Percentiles rank a stretch among this genome's conserved stretches.
phyloP scores from a whole-genome alignment of 1,284 basidiomycete species.

The Ceratobasidium sp. region DNA sequence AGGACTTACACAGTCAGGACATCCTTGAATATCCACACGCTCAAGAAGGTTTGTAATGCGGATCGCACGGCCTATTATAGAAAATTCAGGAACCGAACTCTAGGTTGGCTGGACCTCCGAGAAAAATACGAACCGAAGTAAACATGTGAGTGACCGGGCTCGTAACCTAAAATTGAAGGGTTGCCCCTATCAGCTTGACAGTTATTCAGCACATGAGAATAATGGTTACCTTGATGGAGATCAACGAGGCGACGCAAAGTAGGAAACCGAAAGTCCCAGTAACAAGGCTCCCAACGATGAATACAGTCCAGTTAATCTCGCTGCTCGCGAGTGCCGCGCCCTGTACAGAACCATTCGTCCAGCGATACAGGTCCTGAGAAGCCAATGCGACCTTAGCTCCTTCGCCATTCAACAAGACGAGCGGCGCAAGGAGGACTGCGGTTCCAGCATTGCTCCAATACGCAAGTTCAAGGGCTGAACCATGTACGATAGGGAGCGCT shows the following conservation, averaged over 20 bases:
- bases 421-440: constrained; percentile 68
- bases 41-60: constrained; percentile 44
- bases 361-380: constrained; percentile 42
- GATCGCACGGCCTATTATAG: constrained; percentile 39
- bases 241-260: constrained; percentile 65
- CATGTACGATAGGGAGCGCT: constrained; percentile 71
- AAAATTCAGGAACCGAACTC: neutral
- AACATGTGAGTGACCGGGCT: constrained; percentile 47
- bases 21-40: constrained; percentile 45
- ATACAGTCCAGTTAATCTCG: constrained; percentile 64
- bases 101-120: neutral
- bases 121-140: constrained; percentile 39
- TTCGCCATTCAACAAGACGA: constrained; percentile 69
- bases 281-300: constrained; percentile 69
- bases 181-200: neutral
- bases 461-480: constrained; percentile 74
- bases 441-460: constrained; percentile 81
- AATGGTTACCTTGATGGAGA: constrained; percentile 44
- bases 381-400: constrained; percentile 55
- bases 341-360: constrained; percentile 5
- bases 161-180: constrained; percentile 36
- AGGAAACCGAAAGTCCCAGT: constrained; percentile 79
- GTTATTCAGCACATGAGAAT: too few species aligned
- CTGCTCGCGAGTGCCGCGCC: constrained; percentile 48
- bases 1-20: constrained; percentile 41